Evolutionary conservation across 2,329 filamentous ascomycete species (phyloP).

Genomic region (Fusarium praegraminearum): DNA sequence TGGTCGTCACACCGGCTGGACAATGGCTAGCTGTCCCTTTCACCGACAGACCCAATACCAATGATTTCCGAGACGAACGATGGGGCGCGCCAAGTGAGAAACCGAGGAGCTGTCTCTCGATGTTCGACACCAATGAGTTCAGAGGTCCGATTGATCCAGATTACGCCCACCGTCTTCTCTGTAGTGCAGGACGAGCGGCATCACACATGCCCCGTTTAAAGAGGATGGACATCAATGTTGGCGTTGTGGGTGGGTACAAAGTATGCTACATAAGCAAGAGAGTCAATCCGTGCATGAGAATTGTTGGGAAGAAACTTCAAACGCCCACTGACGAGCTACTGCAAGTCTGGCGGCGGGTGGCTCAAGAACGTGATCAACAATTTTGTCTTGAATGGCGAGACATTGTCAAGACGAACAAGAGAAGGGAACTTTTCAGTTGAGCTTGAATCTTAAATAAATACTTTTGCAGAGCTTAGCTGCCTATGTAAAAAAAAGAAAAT

Average conservation of each 20-base stretch:
- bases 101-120: background rate
- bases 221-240: background rate
- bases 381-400: constrained; percentile 16
- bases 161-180: constrained; percentile 5
- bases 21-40: constrained; percentile 7
- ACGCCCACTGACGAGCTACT: background rate
- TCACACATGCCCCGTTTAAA: constrained; percentile 3
- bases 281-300: constrained; percentile 11
- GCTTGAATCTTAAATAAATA: background rate
- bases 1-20: constrained; percentile 8
- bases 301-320: constrained; percentile 9
- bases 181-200: constrained; percentile 1
- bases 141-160: constrained; percentile 17
- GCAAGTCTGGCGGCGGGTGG: constrained; percentile 11
- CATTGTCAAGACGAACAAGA: constrained; percentile 1
- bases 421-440: background rate
- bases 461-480: background rate
- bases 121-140: constrained; percentile 7
- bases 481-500: background rate
- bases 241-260: background rate
- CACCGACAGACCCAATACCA: constrained; percentile 1
- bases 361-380: background rate
- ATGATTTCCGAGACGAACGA: constrained; percentile 4
- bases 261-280: constrained; percentile 1
- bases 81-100: constrained; percentile 1